phyloP scores from a whole-genome alignment of 2,329 filamentous ascomycete genomes.

The Trichoderma sp. region DNA sequence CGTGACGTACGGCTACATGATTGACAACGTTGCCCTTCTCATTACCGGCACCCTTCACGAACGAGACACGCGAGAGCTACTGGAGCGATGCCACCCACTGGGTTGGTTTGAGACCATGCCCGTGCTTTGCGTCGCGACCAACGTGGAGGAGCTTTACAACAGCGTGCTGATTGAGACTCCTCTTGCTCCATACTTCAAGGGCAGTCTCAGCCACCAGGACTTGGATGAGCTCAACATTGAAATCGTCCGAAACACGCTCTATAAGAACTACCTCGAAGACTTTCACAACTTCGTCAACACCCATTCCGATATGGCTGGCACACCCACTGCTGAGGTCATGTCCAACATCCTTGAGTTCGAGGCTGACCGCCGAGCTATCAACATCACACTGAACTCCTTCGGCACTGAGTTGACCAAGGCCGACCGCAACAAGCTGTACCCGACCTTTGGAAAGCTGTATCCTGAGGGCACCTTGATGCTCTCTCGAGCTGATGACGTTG shows the following conservation, averaged over 20 bases:
- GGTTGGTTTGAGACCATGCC: conserved; percentile 99
- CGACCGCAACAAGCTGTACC: conserved; percentile 95
- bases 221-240: conserved; percentile 99
- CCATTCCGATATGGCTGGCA: conserved; percentile 80
- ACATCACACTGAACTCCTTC: conserved; percentile 98
- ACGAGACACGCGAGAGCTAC: conserved; percentile 89
- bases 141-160: conserved; percentile 99
- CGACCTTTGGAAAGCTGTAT: conserved; percentile 84
- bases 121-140: conserved; percentile 94
- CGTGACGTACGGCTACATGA: conserved; percentile 99
- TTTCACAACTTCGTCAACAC: conserved; percentile 95
- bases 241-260: conserved; percentile 96
- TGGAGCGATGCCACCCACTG: conserved; percentile 93
- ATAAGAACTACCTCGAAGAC: conserved; percentile 99
- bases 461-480: conserved; percentile 95
- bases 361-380: conserved; percentile 94
- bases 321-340: conserved; percentile 93
- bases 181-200: conserved; percentile 95
- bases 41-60: conserved; percentile 98
- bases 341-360: conserved; percentile 94
- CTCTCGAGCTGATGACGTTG: conserved; percentile 89
- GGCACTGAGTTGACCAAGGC: conserved; percentile 93
- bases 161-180: conserved; percentile 96
- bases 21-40: conserved; percentile 96
- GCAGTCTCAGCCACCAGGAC: conserved; percentile 92